Evolutionary conservation across 345 rosid species (phyloP).

Genomic region (thale cress (Arabidopsis thaliana)): DNA sequence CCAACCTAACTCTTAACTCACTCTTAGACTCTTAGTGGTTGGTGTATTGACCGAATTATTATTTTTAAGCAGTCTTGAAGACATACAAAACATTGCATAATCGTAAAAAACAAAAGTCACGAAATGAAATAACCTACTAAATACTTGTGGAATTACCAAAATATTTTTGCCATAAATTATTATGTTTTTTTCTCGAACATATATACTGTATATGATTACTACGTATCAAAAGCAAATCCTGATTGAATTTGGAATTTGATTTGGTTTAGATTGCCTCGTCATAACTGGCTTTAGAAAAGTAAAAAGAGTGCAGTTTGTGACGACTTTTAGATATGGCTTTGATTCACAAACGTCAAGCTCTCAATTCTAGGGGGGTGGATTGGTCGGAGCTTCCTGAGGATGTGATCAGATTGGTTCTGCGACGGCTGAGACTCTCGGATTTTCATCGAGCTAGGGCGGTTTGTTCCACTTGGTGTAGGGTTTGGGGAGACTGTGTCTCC

Average conservation of each 20-base stretch:
- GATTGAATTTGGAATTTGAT: background rate
- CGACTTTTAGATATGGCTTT: slow-evolving; percentile 5
- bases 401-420: background rate
- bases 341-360: background rate
- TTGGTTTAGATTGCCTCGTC: background rate
- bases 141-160: no score
- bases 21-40: no score
- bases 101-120: no score
- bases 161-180: no score
- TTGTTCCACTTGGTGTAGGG: background rate
- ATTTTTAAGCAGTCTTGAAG: no score
- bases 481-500: slow-evolving; percentile 5
- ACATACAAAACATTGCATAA: no score
- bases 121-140: no score
- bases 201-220: no score
- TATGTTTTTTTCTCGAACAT: no score
- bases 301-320: background rate
- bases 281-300: background rate
- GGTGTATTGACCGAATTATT: no score
- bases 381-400: background rate
- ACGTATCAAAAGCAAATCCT: background rate
- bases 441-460: background rate
- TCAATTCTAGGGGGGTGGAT: background rate
- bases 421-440: background rate
- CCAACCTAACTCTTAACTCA: no score